Percentiles rank a stretch among this genome's conserved stretches.
Evolutionary conservation across 2,329 filamentous ascomycete species (phyloP).

Genomic region (Ambrosiella beaveri): DNA sequence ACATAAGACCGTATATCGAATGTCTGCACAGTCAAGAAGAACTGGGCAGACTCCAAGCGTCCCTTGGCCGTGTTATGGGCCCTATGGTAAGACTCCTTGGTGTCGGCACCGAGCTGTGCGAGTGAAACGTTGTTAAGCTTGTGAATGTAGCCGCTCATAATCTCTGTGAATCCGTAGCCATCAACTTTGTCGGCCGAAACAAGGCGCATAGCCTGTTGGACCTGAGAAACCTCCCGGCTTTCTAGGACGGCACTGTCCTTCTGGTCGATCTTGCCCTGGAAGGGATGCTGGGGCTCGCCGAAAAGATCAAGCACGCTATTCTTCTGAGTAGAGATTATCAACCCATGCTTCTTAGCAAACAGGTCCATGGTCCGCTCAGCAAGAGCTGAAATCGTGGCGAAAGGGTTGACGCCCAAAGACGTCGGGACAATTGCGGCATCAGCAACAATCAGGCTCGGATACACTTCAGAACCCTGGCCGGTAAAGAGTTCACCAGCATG

Average conservation of each 20-base stretch:
- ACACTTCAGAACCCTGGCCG: slow-evolving; percentile 31
- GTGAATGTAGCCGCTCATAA: slow-evolving; percentile 46
- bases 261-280: slow-evolving; percentile 13
- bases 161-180: slow-evolving; percentile 44
- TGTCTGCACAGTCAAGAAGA: slow-evolving; percentile 40
- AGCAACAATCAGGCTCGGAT: slow-evolving; percentile 42
- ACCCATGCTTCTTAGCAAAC: slow-evolving; percentile 24
- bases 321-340: slow-evolving; percentile 28
- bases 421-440: slow-evolving; percentile 46
- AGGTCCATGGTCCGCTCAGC: slow-evolving; percentile 44
- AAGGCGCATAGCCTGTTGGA: slow-evolving; percentile 22
- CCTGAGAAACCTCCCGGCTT: slow-evolving; percentile 21
- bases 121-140: slow-evolving; percentile 23
- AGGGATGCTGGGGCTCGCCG: slow-evolving; percentile 28
- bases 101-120: slow-evolving; percentile 24
- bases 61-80: slow-evolving; percentile 34
- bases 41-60: slow-evolving; percentile 37
- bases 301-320: slow-evolving; percentile 38
- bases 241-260: slow-evolving; percentile 19
- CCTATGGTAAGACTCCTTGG: slow-evolving; percentile 33
- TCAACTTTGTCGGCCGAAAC: slow-evolving; percentile 28
- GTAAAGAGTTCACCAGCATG: slow-evolving; percentile 43
- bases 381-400: slow-evolving; percentile 52
- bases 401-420: slow-evolving; percentile 47
- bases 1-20: slow-evolving; percentile 34